Base-by-base conservation (phyloP, 768 basidiomycete genomes). In the Boletus subparvulus region DNA sequence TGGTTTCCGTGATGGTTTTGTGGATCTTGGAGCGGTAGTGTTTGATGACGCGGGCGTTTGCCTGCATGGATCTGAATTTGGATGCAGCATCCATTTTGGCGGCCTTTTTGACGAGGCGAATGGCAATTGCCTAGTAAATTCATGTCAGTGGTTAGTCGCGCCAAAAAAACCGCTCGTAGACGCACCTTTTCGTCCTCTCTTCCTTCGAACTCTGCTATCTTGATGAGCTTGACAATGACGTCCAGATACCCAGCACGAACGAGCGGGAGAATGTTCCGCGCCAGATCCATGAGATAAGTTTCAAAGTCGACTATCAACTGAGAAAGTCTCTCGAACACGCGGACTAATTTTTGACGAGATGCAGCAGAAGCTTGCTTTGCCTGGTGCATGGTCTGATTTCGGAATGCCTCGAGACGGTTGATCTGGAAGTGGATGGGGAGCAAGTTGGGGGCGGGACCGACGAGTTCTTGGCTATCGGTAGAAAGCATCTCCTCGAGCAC, bases 321-420 rank as follows among this genome's bases (percentile, higher is more conserved):
- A 57, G 90, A 90, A 11, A 98, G 78, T 16, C 90, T 85, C 69
- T 93, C 90, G 67, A 99, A 98, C 78, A 88, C 87, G 47, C 85
- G 82, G 8, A 81, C 77, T 37, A 93, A 78, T 12, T 89, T 93
- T 41, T 78, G 75, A 52, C 87, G 83, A 4, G 86, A 85, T 41
- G 80, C 77, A 0, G 83, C 74, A 14, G 86, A 85, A 6, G 90
- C 86, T 56, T 87, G 83, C 74, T 94, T 96, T 16, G 96, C 95
- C 69, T 93, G 88, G 64, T 94, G 93, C 80, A 98, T 84, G 12
- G 94, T 94, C 69, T 96, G 87, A 67, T 98, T 98, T 3, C 94
- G 84, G 74, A 99, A 99, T 3, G 82, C 81, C 69, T 98, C 95
- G 35, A 99, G 87, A 64, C 92, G 91, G 59, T 88, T 94, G 57